Evolutionary conservation across 2,329 filamentous ascomycete genomes (phyloP).

Genomic region (Talaromyces pinophilus): DNA sequence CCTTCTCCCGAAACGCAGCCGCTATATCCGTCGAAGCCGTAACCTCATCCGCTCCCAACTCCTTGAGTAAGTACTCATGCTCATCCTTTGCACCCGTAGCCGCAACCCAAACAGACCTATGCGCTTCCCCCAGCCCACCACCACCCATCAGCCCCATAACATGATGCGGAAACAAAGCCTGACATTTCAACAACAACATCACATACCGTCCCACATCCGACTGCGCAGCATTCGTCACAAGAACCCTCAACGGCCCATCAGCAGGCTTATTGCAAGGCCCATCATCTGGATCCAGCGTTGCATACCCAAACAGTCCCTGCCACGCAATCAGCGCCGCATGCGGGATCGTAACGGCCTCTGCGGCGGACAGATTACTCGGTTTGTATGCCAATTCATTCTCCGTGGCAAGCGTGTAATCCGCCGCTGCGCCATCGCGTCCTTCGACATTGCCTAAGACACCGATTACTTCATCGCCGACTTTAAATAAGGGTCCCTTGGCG

Average conservation of each 20-base stretch:
- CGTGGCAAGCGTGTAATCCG: constrained; percentile 42
- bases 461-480: constrained; percentile 44
- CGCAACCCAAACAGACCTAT: constrained; percentile 38
- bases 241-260: constrained; percentile 34
- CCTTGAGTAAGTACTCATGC: constrained; percentile 31
- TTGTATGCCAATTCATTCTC: constrained; percentile 44
- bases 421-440: constrained; percentile 43
- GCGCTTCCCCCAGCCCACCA: not conserved
- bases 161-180: constrained; percentile 34
- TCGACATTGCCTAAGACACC: constrained; percentile 39
- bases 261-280: constrained; percentile 23
- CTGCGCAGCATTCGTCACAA: constrained; percentile 41
- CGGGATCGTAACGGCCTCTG: constrained; percentile 41
- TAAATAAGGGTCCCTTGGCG: constrained; percentile 40
- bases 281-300: constrained; percentile 34
- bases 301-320: constrained; percentile 45
- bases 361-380: constrained; percentile 38
- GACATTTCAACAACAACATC: constrained; percentile 41
- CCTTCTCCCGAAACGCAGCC: constrained; percentile 33
- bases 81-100: constrained; percentile 35
- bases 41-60: constrained; percentile 38
- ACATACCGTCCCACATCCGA: constrained; percentile 42
- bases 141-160: constrained; percentile 17
- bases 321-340: constrained; percentile 45
- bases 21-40: constrained; percentile 38